These are phyloP conservation scores for Solanum piurae DNA, from an alignment of 257 asterid species.

Conservation along the genomic window DNA sequence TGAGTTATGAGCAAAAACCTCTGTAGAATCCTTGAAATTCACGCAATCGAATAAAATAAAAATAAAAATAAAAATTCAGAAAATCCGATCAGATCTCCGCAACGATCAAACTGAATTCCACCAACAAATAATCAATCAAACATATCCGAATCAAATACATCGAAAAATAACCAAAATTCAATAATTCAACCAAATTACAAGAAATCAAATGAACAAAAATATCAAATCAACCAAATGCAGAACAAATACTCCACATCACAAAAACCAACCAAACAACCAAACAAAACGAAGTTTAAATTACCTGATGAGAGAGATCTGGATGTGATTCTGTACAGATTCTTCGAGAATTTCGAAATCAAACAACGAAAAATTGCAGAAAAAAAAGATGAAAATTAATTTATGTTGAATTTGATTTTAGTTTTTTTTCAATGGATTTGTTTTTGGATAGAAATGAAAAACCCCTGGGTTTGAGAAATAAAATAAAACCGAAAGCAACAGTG, in stretches of 20 bases:
- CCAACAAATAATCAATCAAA: neutral
- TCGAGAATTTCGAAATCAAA: neutral
- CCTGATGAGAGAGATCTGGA: neutral
- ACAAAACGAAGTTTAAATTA: neutral
- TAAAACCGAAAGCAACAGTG: neutral
- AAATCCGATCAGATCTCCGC: constrained; percentile 8
- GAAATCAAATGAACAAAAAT: neutral
- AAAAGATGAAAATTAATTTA: neutral
- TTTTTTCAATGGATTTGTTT: neutral
- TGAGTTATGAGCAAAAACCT: neutral
- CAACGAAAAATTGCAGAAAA: neutral
- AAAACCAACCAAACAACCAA: neutral
- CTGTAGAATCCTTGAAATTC: neutral
- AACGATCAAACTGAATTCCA: neutral
- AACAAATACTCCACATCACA: neutral
- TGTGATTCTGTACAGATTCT: neutral
- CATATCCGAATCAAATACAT: neutral
- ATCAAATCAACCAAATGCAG: neutral
- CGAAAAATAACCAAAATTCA: neutral
- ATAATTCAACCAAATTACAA: neutral
- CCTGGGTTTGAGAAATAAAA: constrained; percentile 2
- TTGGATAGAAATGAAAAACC: neutral
- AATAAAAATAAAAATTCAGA: neutral
- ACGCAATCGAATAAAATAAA: neutral
- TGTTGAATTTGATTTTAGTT: neutral